Base-by-base conservation (phyloP, 108 stramenopile genomes). In the Pinguiococcus pyrenoidosus region DNA sequence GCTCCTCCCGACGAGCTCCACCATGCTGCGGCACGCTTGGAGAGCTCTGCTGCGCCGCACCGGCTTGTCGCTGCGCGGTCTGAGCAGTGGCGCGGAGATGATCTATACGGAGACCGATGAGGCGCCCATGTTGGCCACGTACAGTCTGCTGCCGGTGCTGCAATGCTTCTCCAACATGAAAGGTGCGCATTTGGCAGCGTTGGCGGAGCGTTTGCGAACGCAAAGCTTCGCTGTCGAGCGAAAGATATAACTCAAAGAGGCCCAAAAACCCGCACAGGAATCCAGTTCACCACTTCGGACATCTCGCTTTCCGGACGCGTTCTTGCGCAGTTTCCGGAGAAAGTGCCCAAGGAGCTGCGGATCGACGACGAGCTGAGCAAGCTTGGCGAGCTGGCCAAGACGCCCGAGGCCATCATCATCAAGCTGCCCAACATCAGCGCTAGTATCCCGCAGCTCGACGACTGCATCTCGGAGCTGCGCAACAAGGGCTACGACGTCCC, bases 401-500 rank as follows among this genome's bases (percentile, higher is more conserved):
- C 64, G 30, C 63, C 63, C 23, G 46, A 47, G 25, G 63, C 63
- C 13, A 64, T 56, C 49, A 56, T 64, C 43, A 28, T 64, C 56
- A 78, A 59, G 76, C 77, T 58, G 13, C 75, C 75, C n/a, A 75
- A 76, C 36, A 42, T 90, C 64, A 74, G 72, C 32, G 89, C 89
- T 27, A 82, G 82, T 13, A 66, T 82, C 21, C 84, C 84, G 40
- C 89, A 90, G 62, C 72, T 90, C 44, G 70, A 81, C 35, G 84
- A 59, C 25, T 84, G 83, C 68, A 84, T 90, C 49, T 44, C 60
- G 27, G 89, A 90, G 65, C 75, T 90, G 26, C 76, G 85, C 7
- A 48, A 50, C 61, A 90, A 90, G 68, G 89, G 89, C 22, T 90
- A 79, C 65, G 79, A 86, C 62, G 84, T 90, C 3, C 88, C 89